A percentile compares a stretch with the other conserved stretches of the same genome.
Conservation (phyloP, 345 rosid species). For the Gossypium ekmanianum region DNA sequence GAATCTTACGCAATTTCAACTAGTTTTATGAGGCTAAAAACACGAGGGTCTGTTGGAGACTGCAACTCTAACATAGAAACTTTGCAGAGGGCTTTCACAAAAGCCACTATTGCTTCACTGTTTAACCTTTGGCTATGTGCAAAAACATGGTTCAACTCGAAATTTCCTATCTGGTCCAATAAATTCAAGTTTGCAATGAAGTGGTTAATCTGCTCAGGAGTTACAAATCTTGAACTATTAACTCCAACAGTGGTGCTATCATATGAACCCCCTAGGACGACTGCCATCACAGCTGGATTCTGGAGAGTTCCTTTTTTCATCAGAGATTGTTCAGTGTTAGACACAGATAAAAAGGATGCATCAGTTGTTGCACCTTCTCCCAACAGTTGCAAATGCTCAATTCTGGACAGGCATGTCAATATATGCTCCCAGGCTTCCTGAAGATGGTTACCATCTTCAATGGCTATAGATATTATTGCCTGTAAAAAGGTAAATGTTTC, state of each 20-base stretch:
- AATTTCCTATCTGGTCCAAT: slow-evolving; percentile 93
- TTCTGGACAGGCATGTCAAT: slow-evolving; percentile 90
- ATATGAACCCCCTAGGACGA: slow-evolving; percentile 95
- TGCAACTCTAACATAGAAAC: slow-evolving; percentile 93
- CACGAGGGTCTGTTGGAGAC: slow-evolving; percentile 97
- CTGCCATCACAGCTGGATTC: slow-evolving; percentile 95
- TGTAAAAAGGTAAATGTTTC: slow-evolving; percentile 31
- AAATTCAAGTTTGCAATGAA: slow-evolving; percentile 90
- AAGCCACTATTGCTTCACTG: slow-evolving; percentile 94
- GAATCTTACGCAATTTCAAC: slow-evolving; percentile 94
- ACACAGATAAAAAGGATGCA: slow-evolving; percentile 70
- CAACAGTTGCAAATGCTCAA: slow-evolving; percentile 92
- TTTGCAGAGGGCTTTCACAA: slow-evolving; percentile 93
- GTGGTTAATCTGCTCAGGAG: slow-evolving; percentile 67
- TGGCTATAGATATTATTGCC: slow-evolving; percentile 90
- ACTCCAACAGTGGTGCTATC: slow-evolving; percentile 72
- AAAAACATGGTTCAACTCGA: slow-evolving; percentile 93
- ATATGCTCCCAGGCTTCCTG: slow-evolving; percentile 98
- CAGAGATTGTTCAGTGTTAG: slow-evolving; percentile 66
- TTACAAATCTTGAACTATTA: slow-evolving; percentile 61
- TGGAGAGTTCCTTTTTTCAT: slow-evolving; percentile 87
- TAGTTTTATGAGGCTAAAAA: slow-evolving; percentile 91
- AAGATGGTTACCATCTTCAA: slow-evolving; percentile 93
- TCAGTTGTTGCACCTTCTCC: slow-evolving; percentile 97
- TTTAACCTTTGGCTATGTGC: slow-evolving; percentile 92